Percentiles rank a stretch among this genome's conserved stretches.
phyloP scores from a whole-genome alignment of 192 early-diverging fungal species.

The Podila epigama region DNA sequence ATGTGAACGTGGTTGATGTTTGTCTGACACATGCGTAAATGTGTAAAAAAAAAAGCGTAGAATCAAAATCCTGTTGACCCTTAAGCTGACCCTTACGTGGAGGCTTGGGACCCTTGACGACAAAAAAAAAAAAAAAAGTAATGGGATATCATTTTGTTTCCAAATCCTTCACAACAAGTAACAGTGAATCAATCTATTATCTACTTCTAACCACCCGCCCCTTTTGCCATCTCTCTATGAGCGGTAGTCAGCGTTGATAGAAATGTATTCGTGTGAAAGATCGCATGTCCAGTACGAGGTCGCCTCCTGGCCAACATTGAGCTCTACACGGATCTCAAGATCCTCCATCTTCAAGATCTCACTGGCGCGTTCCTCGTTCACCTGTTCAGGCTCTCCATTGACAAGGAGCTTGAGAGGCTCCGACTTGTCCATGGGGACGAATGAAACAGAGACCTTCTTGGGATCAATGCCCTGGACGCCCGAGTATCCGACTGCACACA shows the following conservation, averaged over 20 bases:
- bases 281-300: constrained; percentile 96
- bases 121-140: no score
- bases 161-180: no score
- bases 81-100: no score
- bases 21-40: no score
- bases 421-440: constrained; percentile 72
- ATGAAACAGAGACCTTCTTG: constrained; percentile 73
- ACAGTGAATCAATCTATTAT: neutral
- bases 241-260: constrained; percentile 93
- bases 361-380: constrained; percentile 83
- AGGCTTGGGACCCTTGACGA: no score
- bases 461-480: constrained; percentile 77
- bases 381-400: constrained; percentile 80
- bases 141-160: no score
- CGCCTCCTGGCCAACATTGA: constrained; percentile 76
- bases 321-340: constrained; percentile 77
- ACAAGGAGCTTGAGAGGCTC: constrained; percentile 74
- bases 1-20: no score
- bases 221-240: constrained; percentile 47
- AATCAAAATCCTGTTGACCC: no score
- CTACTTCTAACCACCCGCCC: neutral
- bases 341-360: constrained; percentile 90
- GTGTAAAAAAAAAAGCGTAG: no score
- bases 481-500: constrained; percentile 91
- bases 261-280: constrained; percentile 91